These are phyloP conservation scores for Piedraia hortae DNA, from an alignment of 2,329 filamentous ascomycete genomes.

Conservation along the genomic window DNA sequence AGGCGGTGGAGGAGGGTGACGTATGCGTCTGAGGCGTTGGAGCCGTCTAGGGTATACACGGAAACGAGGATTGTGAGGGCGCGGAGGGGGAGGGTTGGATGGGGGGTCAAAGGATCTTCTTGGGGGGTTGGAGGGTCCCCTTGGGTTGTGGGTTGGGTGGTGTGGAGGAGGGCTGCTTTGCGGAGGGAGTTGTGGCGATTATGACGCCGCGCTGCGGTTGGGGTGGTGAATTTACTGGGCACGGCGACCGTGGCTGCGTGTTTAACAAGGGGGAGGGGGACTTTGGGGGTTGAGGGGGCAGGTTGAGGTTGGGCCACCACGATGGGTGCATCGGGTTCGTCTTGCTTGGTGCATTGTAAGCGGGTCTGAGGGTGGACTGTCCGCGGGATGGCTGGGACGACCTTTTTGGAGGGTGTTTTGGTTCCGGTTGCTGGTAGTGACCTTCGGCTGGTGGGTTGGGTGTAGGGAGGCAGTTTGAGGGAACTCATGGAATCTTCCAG, in stretches of 20 bases:
- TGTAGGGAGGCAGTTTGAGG: constrained; percentile 1
- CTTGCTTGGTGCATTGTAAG: neutral
- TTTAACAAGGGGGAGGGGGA: constrained; percentile 2
- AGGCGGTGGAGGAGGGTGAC: constrained; percentile 11
- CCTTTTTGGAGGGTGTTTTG: neutral
- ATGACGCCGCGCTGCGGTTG: constrained; percentile 6
- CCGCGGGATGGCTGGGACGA: neutral
- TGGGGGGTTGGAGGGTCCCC: constrained; percentile 7
- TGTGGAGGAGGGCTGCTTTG: constrained; percentile 9
- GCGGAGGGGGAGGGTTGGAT: constrained; percentile 11
- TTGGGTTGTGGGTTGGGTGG: constrained; percentile 10
- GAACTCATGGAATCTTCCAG: constrained; percentile 5
- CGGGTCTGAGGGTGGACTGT: neutral
- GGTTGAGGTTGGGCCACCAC: neutral
- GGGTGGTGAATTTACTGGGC: constrained; percentile 8
- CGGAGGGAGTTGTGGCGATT: constrained; percentile 9
- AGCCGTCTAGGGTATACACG: constrained; percentile 13
- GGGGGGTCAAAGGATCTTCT: constrained; percentile 12
- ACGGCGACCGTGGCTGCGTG: constrained; percentile 8
- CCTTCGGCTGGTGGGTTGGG: neutral
- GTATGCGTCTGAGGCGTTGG: constrained; percentile 12
- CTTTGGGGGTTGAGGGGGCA: neutral
- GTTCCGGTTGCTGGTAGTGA: neutral
- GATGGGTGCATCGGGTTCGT: neutral
- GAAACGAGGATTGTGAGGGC: constrained; percentile 12